Evolutionary conservation across 805 yeast species (phyloP).

Genomic region (Candida berthetii): DNA sequence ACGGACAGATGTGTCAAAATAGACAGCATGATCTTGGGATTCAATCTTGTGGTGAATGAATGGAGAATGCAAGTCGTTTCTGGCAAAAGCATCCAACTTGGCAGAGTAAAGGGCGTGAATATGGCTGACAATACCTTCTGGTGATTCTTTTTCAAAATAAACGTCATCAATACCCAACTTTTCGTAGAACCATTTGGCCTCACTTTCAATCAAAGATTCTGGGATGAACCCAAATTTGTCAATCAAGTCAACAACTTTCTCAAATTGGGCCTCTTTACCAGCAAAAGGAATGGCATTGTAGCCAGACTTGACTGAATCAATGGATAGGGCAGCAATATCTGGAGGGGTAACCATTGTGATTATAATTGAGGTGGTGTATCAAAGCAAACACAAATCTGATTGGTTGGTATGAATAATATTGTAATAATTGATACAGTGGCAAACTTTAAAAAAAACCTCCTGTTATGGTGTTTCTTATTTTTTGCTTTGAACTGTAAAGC

Average conservation of each 20-base stretch:
- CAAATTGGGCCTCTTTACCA: slow-evolving; percentile 78
- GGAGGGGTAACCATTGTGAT: slow-evolving; percentile 12
- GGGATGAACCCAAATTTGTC: slow-evolving; percentile 89
- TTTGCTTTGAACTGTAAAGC: too few relatives aligned
- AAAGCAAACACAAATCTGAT: too few relatives aligned
- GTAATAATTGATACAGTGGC: too few relatives aligned
- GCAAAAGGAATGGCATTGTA: slow-evolving; percentile 72
- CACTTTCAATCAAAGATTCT: slow-evolving; percentile 75
- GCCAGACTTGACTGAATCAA: slow-evolving; percentile 43
- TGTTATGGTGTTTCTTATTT: too few relatives aligned
- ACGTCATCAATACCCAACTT: slow-evolving; percentile 86
- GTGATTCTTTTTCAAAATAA: slow-evolving; percentile 81
- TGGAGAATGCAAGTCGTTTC: slow-evolving; percentile 45
- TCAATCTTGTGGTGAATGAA: slow-evolving; percentile 77
- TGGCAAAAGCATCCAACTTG: slow-evolving; percentile 81
- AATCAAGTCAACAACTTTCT: slow-evolving; percentile 71
- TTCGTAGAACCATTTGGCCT: slow-evolving; percentile 86
- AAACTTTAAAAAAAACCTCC: too few relatives aligned
- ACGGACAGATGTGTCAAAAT: slow-evolving; percentile 67
- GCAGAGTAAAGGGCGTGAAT: slow-evolving; percentile 89
- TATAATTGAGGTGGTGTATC: too few relatives aligned
- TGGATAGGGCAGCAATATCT: slow-evolving; percentile 33
- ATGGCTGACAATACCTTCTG: slow-evolving; percentile 74
- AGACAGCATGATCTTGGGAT: slow-evolving; percentile 82
- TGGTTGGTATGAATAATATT: too few relatives aligned